These are phyloP conservation scores for Candida ovalis DNA, from an alignment of 805 yeast genomes.

Conservation along the genomic window DNA sequence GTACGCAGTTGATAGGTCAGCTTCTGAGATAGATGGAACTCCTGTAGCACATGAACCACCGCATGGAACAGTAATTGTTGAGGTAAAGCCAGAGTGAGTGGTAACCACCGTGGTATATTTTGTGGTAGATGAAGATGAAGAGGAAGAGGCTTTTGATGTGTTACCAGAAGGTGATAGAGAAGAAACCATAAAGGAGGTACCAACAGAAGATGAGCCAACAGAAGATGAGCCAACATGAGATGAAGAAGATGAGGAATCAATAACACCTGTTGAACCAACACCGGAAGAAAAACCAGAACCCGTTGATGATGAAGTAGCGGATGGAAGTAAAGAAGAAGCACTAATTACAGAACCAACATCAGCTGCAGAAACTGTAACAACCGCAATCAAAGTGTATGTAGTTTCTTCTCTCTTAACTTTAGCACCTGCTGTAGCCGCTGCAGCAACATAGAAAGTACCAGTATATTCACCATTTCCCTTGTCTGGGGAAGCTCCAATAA, in stretches of 20 bases:
- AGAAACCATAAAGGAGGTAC: background rate
- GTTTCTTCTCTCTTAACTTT: background rate
- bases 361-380: background rate
- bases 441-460: constrained; percentile 11
- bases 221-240: background rate
- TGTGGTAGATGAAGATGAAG: background rate
- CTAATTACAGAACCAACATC: background rate
- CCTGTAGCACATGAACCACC: background rate
- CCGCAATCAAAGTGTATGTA: background rate
- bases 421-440: constrained; percentile 3
- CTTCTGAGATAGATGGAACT: background rate
- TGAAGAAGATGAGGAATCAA: too few species aligned
- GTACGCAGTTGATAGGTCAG: background rate
- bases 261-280: too few species aligned
- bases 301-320: background rate
- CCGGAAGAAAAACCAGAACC: too few species aligned
- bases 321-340: background rate
- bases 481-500: constrained; percentile 11
- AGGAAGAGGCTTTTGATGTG: background rate
- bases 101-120: background rate
- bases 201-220: background rate
- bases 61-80: background rate
- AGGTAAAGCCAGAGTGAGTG: background rate
- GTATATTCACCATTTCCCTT: constrained; percentile 15
- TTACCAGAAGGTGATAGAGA: background rate